A percentile compares a stretch with the other conserved stretches of the same genome.
Evolutionary conservation across 768 basidiomycete genomes (phyloP).

Genomic region (Panaeolus papilionaceus): DNA sequence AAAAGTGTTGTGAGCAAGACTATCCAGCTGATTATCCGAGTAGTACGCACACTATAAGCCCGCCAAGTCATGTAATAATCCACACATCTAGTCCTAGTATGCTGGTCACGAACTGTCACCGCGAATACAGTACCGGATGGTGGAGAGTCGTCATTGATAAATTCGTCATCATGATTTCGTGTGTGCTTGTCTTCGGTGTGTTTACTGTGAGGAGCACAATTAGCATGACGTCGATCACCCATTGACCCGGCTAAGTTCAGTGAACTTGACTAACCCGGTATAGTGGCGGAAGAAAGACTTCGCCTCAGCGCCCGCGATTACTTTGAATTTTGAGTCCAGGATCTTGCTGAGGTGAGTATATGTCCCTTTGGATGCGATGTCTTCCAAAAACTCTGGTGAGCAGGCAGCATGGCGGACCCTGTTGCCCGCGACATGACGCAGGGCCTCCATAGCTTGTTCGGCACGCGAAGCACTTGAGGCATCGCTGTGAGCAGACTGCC

Average conservation of each 20-base stretch:
- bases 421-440: conserved; percentile 41
- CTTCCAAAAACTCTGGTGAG: conserved; percentile 51
- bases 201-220: conserved; percentile 22
- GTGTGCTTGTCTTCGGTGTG: conserved; percentile 24
- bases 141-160: conserved; percentile 28
- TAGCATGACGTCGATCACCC: conserved; percentile 17
- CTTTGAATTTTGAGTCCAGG: conserved; percentile 43
- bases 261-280: conserved; percentile 40
- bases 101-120: conserved; percentile 44
- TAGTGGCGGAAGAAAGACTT: conserved; percentile 47
- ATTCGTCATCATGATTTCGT: conserved; percentile 28
- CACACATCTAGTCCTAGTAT: conserved; percentile 47
- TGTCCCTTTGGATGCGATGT: conserved; percentile 40
- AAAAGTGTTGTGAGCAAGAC: conserved; percentile 4
- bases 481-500: conserved; percentile 32
- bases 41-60: conserved; percentile 40
- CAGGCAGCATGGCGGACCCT: conserved; percentile 49
- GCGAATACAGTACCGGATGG: conserved; percentile 51
- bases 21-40: neutral
- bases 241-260: neutral
- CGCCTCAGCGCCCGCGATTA: conserved; percentile 49
- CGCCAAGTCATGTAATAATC: conserved; percentile 61
- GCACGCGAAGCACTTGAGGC: conserved; percentile 31
- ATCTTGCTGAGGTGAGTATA: conserved; percentile 36
- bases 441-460: conserved; percentile 34